A percentile compares a stretch with the other conserved stretches of the same genome.
These are phyloP conservation scores for Rhododendron griersonianum DNA, from an alignment of 148 eudicot genomes.

Conservation along the genomic window DNA sequence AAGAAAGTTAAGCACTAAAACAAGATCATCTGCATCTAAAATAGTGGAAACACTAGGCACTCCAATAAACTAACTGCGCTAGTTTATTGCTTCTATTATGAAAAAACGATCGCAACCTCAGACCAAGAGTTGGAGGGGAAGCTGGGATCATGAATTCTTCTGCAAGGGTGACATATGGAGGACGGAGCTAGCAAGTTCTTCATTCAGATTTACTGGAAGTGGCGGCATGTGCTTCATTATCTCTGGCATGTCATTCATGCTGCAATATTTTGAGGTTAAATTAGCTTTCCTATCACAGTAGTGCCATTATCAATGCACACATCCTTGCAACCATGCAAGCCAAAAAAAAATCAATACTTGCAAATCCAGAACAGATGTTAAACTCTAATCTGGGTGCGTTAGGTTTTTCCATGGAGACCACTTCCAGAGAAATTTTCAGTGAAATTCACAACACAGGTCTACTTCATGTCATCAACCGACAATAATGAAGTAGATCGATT, in stretches of 20 bases:
- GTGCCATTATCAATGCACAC: not conserved
- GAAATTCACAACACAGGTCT: not conserved
- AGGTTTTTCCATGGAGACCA: not conserved
- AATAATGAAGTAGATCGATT: not conserved
- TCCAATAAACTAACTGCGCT: not conserved
- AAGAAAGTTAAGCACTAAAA: not conserved
- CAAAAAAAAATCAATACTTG: not conserved
- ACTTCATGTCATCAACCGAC: not conserved
- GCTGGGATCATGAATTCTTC: conserved; percentile 36
- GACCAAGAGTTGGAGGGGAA: not conserved
- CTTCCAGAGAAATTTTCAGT: not conserved
- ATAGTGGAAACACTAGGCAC: not conserved
- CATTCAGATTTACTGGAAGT: conserved; percentile 79
- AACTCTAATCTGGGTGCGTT: not conserved
- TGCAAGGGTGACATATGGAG: conserved; percentile 47
- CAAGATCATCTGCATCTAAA: not conserved
- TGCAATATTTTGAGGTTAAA: conserved; percentile 30
- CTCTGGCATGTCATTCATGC: conserved; percentile 80
- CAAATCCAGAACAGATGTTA: not conserved
- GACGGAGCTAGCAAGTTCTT: conserved; percentile 64
- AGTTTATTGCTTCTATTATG: not conserved
- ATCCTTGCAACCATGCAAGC: not conserved
- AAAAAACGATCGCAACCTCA: not conserved
- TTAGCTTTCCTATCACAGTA: not conserved
- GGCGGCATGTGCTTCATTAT: conserved; percentile 97